Percentiles rank a stretch among this genome's conserved stretches.
Conservation (phyloP, 108 stramenopile species). For the Fragilariopsis cylindrus region DNA sequence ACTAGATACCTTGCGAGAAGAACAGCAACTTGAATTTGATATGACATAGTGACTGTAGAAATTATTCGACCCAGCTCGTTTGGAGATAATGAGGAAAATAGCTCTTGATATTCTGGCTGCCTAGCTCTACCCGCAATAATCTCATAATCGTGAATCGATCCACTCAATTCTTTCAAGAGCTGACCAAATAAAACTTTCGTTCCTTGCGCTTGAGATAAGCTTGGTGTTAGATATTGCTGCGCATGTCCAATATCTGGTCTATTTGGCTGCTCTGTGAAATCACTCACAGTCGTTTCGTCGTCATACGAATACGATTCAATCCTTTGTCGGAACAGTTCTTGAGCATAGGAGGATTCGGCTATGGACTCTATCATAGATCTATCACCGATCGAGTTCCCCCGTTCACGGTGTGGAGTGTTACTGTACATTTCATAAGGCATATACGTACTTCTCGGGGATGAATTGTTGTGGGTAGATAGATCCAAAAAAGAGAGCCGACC, state of each 20-base stretch:
- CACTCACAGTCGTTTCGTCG: background rate
- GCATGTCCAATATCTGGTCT: background rate
- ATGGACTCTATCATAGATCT: background rate
- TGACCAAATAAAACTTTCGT: background rate
- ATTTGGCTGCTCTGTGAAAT: background rate
- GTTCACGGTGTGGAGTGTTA: constrained; percentile 1
- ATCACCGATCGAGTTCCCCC: background rate
- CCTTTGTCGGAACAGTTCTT: background rate
- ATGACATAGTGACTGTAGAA: constrained; percentile 27
- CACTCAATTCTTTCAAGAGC: constrained; percentile 40
- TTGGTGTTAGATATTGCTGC: background rate
- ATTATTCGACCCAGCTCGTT: constrained; percentile 33
- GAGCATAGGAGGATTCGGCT: background rate
- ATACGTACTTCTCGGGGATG: background rate
- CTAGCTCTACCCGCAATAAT: constrained; percentile 20
- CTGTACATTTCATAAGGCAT: background rate
- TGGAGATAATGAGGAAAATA: constrained; percentile 35
- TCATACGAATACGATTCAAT: background rate
- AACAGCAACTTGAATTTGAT: constrained; percentile 43
- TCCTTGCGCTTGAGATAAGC: background rate
- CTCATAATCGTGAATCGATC: constrained; percentile 38
- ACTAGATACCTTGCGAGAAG: constrained; percentile 28
- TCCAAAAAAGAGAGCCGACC: background rate
- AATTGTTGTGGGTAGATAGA: background rate
- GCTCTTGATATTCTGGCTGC: constrained; percentile 25